Evolutionary conservation across 805 yeast genomes (phyloP).

Genomic region (Candida tallmaniae): DNA sequence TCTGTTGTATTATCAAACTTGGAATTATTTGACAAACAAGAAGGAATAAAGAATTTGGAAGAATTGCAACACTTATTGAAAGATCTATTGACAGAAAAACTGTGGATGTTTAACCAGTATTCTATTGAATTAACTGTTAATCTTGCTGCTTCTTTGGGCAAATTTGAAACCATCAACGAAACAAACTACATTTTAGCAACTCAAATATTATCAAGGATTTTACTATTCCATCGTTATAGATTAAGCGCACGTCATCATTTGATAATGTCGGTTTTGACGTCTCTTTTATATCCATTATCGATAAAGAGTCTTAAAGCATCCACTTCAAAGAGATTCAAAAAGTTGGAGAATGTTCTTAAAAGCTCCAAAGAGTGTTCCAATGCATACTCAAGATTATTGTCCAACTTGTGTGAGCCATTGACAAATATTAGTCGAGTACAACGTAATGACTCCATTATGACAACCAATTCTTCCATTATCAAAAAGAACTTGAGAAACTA

Average conservation of each 20-base stretch:
- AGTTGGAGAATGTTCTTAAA: neutral
- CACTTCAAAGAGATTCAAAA: neutral
- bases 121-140: slow-evolving; percentile 53
- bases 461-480: slow-evolving; percentile 48
- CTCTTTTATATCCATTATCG: slow-evolving; percentile 46
- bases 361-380: slow-evolving; percentile 9
- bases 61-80: slow-evolving; percentile 25
- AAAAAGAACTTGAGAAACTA: slow-evolving; percentile 62
- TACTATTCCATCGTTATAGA: slow-evolving; percentile 66
- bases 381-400: slow-evolving; percentile 53
- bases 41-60: no score
- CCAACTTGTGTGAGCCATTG: slow-evolving; percentile 72
- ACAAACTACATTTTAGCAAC: slow-evolving; percentile 32
- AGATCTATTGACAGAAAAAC: slow-evolving; percentile 26
- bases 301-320: slow-evolving; percentile 18
- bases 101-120: slow-evolving; percentile 64
- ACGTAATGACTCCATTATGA: slow-evolving; percentile 11
- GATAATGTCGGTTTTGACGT: slow-evolving; percentile 43
- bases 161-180: neutral
- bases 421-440: slow-evolving; percentile 16
- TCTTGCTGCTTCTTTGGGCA: slow-evolving; percentile 24
- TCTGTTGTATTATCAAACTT: slow-evolving; percentile 3
- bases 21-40: no score
- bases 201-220: slow-evolving; percentile 52
- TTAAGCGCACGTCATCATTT: slow-evolving; percentile 72